Percentiles rank a stretch among this genome's conserved stretches.
Conservation (phyloP, 139 green algal genomes). For the Monoraphidium neglectum region DNA sequence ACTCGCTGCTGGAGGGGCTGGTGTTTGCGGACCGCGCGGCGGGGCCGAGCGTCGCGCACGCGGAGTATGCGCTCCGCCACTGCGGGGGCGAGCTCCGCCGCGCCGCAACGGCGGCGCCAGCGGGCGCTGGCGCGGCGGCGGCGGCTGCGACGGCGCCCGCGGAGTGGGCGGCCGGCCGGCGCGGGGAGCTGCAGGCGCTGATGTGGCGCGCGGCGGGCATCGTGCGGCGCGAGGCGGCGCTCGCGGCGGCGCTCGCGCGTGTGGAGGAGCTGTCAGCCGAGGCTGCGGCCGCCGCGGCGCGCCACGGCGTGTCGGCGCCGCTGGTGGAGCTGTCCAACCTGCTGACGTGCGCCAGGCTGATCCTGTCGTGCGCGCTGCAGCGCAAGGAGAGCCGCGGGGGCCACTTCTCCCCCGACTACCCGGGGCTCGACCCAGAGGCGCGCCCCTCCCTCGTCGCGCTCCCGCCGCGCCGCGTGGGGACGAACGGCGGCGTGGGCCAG, state of each 20-base stretch:
- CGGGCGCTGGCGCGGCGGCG: conserved; percentile 13
- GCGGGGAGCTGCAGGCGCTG: conserved; percentile 58
- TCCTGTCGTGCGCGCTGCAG: conserved; percentile 79
- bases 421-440: conserved; percentile 1
- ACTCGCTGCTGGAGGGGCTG: conserved; percentile 96
- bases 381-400: conserved; percentile 83
- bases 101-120: conserved; percentile 39
- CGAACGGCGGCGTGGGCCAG: too few species aligned
- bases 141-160: not conserved
- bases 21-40: conserved; percentile 93
- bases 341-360: conserved; percentile 80
- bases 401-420: conserved; percentile 84
- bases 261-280: conserved; percentile 66
- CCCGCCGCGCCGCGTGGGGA: too few species aligned
- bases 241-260: conserved; percentile 57
- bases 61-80: conserved; percentile 52
- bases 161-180: conserved; percentile 39
- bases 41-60: conserved; percentile 74
- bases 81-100: conserved; percentile 52
- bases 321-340: conserved; percentile 92
- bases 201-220: conserved; percentile 96
- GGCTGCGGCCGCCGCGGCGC: conserved; percentile 49
- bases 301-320: conserved; percentile 56
- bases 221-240: conserved; percentile 67
- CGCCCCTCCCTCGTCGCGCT: too few species aligned